phyloP scores from a whole-genome alignment of 108 stramenopile genomes.

The Skeletonema menzelii region DNA sequence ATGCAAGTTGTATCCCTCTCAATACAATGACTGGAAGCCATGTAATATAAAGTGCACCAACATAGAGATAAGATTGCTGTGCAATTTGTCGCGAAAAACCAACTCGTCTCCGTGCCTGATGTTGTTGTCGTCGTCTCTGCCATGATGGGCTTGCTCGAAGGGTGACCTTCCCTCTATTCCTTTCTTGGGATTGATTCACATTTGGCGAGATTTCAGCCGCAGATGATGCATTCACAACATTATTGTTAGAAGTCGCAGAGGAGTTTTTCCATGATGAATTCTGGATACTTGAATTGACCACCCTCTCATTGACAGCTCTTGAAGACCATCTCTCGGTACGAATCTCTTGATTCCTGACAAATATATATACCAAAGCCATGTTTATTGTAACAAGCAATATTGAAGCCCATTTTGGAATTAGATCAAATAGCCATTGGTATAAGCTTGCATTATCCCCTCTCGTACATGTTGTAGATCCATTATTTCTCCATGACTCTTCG shows the following conservation, averaged over 20 bases:
- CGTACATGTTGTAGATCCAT: conserved; percentile 6
- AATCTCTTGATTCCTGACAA: not conserved
- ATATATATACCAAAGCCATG: conserved; percentile 8
- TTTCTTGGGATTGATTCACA: too few relatives aligned
- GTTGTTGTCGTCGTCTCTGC: not conserved
- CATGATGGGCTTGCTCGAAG: too few relatives aligned
- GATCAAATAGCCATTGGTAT: conserved; percentile 22
- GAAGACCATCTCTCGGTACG: too few relatives aligned
- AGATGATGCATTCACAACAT: too few relatives aligned
- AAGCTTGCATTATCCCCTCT: conserved; percentile 29
- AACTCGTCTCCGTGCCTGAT: not conserved
- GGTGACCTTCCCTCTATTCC: too few relatives aligned
- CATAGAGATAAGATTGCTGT: not conserved
- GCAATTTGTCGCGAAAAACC: not conserved
- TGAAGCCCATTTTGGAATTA: conserved; percentile 10
- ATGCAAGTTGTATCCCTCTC: not conserved
- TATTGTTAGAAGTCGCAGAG: too few relatives aligned
- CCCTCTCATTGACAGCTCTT: too few relatives aligned
- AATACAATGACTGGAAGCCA: not conserved
- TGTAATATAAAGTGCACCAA: not conserved
- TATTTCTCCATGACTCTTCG: conserved; percentile 4
- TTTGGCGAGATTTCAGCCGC: too few relatives aligned
- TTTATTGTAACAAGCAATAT: conserved; percentile 5
- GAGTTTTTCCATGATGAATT: too few relatives aligned
- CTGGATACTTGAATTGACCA: too few relatives aligned